Conservation (phyloP, 805 yeast species). For the Starmerella roubikii region DNA sequence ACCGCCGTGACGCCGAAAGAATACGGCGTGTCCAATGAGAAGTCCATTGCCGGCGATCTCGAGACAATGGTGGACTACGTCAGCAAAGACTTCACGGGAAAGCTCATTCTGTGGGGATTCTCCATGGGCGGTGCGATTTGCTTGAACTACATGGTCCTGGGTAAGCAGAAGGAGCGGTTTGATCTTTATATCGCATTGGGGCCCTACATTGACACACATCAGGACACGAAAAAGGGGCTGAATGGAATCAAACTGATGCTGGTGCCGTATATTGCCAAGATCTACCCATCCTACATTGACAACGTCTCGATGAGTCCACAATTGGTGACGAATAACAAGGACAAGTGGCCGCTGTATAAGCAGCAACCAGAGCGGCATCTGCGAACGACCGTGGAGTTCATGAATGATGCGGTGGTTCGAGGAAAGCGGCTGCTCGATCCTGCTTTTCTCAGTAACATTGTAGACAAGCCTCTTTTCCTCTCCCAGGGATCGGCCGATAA, state of each 20-base stretch:
- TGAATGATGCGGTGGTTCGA: conserved; percentile 27
- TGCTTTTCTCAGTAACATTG: conserved; percentile 20
- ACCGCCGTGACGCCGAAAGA: conserved; percentile 23
- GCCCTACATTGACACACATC: conserved; percentile 24
- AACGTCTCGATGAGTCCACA: conserved; percentile 19
- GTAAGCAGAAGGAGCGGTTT: conserved; percentile 23
- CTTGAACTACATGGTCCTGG: conserved; percentile 28
- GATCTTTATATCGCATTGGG: conserved; percentile 26
- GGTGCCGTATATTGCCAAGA: conserved; percentile 21
- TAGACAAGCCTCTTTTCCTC: conserved; percentile 27
- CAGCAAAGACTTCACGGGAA: conserved; percentile 16
- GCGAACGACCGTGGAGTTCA: conserved; percentile 23
- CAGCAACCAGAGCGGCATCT: conserved; percentile 23
- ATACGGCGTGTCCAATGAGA: conserved; percentile 27
- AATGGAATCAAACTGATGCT: conserved; percentile 19
- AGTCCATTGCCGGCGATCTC: conserved; percentile 23
- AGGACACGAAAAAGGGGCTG: conserved; percentile 16
- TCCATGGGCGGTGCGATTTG: conserved; percentile 31
- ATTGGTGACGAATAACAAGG: conserved; percentile 23
- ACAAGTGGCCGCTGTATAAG: conserved; percentile 14
- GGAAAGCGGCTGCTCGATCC: conserved; percentile 25
- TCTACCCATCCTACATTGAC: conserved; percentile 22
- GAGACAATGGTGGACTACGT: conserved; percentile 22
- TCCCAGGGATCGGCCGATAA: conserved; percentile 30
- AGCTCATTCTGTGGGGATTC: conserved; percentile 27